phyloP scores from a whole-genome alignment of 768 basidiomycete genomes.

The Boletus rubescentipes region DNA sequence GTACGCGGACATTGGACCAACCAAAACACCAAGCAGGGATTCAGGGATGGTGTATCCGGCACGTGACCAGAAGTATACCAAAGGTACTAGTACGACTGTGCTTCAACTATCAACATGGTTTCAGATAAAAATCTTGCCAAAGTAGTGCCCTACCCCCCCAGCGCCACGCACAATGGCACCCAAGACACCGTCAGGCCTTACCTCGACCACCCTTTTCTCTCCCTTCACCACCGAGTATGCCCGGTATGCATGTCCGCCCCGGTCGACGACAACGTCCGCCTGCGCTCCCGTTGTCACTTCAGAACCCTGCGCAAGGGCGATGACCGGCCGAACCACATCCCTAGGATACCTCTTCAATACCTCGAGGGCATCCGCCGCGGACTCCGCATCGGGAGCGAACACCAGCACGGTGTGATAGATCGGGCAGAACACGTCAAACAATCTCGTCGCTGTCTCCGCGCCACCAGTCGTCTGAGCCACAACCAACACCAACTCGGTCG shows the following conservation, averaged over 20 bases:
- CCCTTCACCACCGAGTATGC: conserved; percentile 36
- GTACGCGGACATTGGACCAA: conserved; percentile 47
- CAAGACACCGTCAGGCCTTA: conserved; percentile 47
- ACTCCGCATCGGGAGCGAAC: conserved; percentile 17
- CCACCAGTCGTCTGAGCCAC: background rate
- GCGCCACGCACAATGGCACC: conserved; percentile 30
- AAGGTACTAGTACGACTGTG: no score
- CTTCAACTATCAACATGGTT: no score
- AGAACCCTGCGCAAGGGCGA: conserved; percentile 13
- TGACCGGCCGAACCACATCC: conserved; percentile 2
- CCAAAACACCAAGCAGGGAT: background rate
- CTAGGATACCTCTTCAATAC: conserved; percentile 5
- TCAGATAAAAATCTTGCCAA: conserved; percentile 11
- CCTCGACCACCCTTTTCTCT: conserved; percentile 34
- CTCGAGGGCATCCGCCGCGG: conserved; percentile 7
- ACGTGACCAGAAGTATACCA: conserved; percentile 11
- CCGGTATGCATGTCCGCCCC: conserved; percentile 37
- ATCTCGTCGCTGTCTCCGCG: background rate
- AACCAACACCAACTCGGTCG: conserved; percentile 35
- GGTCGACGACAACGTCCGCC: conserved; percentile 38
- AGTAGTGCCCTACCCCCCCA: conserved; percentile 19
- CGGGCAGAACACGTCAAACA: conserved; percentile 27
- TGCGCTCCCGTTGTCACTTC: conserved; percentile 7
- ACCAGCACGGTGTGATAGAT: conserved; percentile 31
- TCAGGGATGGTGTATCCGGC: background rate